A percentile compares a stretch with the other conserved stretches of the same genome.
Evolutionary conservation across 345 rosid species (phyloP).

Genomic region (Pugionium dolabratum): DNA sequence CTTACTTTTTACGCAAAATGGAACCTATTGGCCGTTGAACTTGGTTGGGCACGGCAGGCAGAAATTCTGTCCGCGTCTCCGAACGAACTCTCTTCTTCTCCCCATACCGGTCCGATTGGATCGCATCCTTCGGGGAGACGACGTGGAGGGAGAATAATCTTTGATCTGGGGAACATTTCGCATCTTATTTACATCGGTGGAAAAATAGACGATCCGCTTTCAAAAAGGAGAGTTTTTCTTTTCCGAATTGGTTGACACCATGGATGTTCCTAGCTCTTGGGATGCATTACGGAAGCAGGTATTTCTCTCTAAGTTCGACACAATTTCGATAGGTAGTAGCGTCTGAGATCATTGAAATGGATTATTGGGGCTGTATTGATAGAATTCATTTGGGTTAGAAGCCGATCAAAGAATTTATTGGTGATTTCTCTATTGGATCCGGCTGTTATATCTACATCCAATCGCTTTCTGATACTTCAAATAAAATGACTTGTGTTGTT

Average conservation of each 20-base stretch:
- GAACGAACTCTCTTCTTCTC: conserved; percentile 33
- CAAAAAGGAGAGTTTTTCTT: too few species aligned
- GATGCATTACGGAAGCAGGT: conserved; percentile 95
- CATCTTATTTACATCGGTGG: conserved; percentile 5
- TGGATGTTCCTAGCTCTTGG: conserved; percentile 91
- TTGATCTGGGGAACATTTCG: conserved; percentile 4
- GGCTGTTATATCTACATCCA: too few species aligned
- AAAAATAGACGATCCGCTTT: too few species aligned
- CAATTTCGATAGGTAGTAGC: too few species aligned
- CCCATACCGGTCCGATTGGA: background rate
- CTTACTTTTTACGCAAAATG: conserved; percentile 38
- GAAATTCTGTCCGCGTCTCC: conserved; percentile 52
- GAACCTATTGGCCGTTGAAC: conserved; percentile 20
- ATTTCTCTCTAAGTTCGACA: background rate
- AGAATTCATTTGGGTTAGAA: conserved; percentile 4
- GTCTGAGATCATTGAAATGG: too few species aligned
- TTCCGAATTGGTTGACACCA: conserved; percentile 25
- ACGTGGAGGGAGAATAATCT: background rate
- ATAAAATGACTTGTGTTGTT: background rate
- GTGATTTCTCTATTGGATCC: too few species aligned
- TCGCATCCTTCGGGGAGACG: background rate
- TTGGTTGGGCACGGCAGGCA: conserved; percentile 7
- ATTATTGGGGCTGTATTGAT: too few species aligned
- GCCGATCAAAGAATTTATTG: too few species aligned
- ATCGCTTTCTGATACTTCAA: too few species aligned